Base-by-base conservation (phyloP, 2,329 filamentous ascomycete genomes). In the Curvularia hawaiiensis region DNA sequence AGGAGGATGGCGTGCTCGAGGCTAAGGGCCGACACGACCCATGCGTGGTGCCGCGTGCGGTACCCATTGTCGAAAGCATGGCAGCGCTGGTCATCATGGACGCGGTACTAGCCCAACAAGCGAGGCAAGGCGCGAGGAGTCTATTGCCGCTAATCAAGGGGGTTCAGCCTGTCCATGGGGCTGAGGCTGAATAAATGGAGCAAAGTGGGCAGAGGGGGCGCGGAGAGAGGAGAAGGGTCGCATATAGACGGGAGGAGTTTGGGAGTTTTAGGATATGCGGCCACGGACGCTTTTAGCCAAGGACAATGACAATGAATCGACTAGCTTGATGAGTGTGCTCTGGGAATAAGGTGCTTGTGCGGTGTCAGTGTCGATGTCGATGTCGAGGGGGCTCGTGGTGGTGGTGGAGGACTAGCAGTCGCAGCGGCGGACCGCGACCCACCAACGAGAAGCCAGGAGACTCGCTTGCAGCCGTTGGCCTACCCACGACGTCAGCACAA, bases 1-100 rank as follows among this genome's bases (percentile, higher is more conserved):
- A 89, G 45, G 80, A 83, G 10, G 86, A 90, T 63, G 95, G 95
- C 50, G 80, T 85, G 3, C 82, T 98, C 33, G 91, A 92, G 61
- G 92, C 93, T 50, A 98, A 97, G 84, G 95, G 95, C 22, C 84
- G 95, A 58, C 94, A 98, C 76, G 94, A 98, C 74, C 93, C 95
- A 3, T 96, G 91, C 71, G 94, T 98, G 20, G 92, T 96, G 45
- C 91, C 92, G 4, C 84, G 93, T 30, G 93, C 92, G 3, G 88
- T 97, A 24, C 90, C 90, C 11, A 94, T 95, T 55, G 90, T 95
- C 3, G 93, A 98, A 82, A 87, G 89, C 39, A 98, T 98, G 94
- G 90, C 93, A 2, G 87, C 92, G 1, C 78, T 98, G 58, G 90
- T 92, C 4, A 82, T 97, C 55, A 92, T 96, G 78, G 94, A 98